Evolutionary conservation across 805 yeast genomes (phyloP).

Genomic region (Wickerhamiella domercqiae): DNA sequence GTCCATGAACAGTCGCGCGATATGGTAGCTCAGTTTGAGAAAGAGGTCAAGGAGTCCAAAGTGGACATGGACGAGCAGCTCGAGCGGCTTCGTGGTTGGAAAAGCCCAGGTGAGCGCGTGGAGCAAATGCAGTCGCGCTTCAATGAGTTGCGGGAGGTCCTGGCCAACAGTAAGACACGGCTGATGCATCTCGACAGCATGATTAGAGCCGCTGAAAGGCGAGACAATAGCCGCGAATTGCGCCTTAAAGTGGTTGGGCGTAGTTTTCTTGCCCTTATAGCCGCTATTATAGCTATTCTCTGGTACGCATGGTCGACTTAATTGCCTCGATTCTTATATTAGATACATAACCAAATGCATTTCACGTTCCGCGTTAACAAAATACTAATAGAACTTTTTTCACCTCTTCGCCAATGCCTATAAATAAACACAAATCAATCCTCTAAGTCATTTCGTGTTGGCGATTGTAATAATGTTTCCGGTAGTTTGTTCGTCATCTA

Average conservation of each 20-base stretch:
- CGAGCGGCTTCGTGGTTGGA: not conserved
- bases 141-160: not conserved
- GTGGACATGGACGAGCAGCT: not conserved
- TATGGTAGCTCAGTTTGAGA: not conserved
- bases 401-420: too few species aligned
- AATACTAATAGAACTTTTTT: too few species aligned
- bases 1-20: slow-evolving; percentile 1
- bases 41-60: not conserved
- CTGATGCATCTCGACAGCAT: not conserved
- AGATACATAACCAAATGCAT: too few species aligned
- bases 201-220: not conserved
- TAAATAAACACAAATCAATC: too few species aligned
- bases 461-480: too few species aligned
- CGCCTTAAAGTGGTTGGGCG: not conserved
- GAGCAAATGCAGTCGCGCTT: not conserved
- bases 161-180: not conserved
- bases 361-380: too few species aligned
- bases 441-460: too few species aligned
- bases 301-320: too few species aligned
- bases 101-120: slow-evolving; percentile 1
- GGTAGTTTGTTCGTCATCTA: too few species aligned
- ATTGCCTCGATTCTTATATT: too few species aligned
- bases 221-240: not conserved
- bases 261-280: not conserved
- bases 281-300: not conserved